phyloP scores from a whole-genome alignment of 78 protist species.

The Mastigamoeba balamuthi region DNA sequence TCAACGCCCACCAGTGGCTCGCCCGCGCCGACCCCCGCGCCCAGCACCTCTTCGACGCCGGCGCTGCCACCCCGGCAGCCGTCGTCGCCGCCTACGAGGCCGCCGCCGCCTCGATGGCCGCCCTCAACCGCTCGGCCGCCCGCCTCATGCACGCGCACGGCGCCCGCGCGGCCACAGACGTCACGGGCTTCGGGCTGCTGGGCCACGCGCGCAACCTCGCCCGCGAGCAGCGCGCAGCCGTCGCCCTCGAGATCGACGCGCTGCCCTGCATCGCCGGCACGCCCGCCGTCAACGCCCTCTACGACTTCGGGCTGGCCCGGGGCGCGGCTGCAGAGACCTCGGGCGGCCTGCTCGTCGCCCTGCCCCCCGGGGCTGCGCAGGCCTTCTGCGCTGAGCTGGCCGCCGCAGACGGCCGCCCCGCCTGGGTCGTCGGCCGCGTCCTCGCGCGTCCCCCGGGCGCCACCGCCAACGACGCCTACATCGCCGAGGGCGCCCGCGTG shows the following conservation, averaged over 20 bases:
- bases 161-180: conserved; percentile 82
- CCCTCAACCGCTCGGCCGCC: conserved; percentile 48
- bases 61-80: conserved; percentile 7
- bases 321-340: conserved; percentile 68
- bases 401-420: conserved; percentile 49
- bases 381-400: conserved; percentile 24
- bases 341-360: conserved; percentile 57
- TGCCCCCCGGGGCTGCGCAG: conserved; percentile 33
- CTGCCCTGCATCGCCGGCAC: conserved; percentile 36
- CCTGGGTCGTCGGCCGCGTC: conserved; percentile 57
- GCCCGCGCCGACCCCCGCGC: neutral
- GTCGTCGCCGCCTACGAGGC: conserved; percentile 10
- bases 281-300: conserved; percentile 33
- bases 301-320: conserved; percentile 17
- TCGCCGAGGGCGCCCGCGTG: no score
- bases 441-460: conserved; percentile 1
- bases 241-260: conserved; percentile 34
- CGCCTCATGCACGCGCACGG: conserved; percentile 53
- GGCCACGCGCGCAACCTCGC: conserved; percentile 74
- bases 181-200: conserved; percentile 77
- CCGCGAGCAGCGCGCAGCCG: conserved; percentile 7
- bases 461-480: no score
- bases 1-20: conserved; percentile 76
- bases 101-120: conserved; percentile 51
- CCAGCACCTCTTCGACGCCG: neutral